Conservation (phyloP, 768 basidiomycete genomes). For the Aureoboletus auriporus region DNA sequence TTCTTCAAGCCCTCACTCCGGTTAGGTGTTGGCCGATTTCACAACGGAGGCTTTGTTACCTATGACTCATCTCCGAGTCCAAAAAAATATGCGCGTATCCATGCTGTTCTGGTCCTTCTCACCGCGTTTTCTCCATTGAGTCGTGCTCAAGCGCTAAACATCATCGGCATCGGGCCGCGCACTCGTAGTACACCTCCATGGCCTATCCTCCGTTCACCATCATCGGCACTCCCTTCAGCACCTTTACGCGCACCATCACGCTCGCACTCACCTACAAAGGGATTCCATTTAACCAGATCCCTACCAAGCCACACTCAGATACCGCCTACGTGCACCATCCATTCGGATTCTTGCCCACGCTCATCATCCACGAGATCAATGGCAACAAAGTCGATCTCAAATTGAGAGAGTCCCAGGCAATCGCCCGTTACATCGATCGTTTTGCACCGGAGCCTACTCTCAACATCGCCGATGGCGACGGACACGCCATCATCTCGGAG, state of each 20-base stretch:
- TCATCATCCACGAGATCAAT: constrained; percentile 26
- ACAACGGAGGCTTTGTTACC: too few relatives aligned
- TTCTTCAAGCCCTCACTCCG: too few relatives aligned
- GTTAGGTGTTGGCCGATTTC: too few relatives aligned
- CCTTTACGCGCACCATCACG: constrained; percentile 30
- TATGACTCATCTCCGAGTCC: too few relatives aligned
- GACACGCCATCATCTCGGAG: constrained; percentile 19
- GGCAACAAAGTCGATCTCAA: constrained; percentile 21
- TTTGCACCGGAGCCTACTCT: constrained; percentile 27
- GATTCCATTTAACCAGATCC: constrained; percentile 24
- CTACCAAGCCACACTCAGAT: constrained; percentile 26
- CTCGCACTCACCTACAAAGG: constrained; percentile 27
- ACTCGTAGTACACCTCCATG: constrained; percentile 8
- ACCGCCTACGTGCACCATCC: constrained; percentile 26
- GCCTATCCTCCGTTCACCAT: constrained; percentile 20
- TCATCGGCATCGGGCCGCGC: too few relatives aligned
- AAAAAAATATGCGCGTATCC: too few relatives aligned
- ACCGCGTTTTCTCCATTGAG: too few relatives aligned
- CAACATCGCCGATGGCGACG: constrained; percentile 17
- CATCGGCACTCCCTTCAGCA: constrained; percentile 32
- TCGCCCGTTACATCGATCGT: constrained; percentile 28
- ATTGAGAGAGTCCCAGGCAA: constrained; percentile 27
- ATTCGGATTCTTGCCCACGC: constrained; percentile 30
- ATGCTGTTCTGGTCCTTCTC: too few relatives aligned
- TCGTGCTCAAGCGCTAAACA: too few relatives aligned